A percentile compares a stretch with the other conserved stretches of the same genome.
These are phyloP conservation scores for Cerrena zonata DNA, from an alignment of 1,284 basidiomycete genomes.

Conservation along the genomic window DNA sequence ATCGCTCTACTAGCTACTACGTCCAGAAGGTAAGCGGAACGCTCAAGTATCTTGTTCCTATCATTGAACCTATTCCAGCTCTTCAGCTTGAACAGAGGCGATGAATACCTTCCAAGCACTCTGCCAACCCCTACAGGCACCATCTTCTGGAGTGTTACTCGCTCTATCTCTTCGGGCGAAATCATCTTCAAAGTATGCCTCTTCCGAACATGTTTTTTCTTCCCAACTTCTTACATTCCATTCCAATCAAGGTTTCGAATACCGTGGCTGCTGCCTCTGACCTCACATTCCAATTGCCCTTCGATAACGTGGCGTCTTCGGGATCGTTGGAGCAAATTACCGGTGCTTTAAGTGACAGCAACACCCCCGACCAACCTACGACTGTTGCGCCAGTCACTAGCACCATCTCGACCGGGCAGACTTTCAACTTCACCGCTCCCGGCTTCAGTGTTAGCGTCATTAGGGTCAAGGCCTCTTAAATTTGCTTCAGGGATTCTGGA, in stretches of 20 bases:
- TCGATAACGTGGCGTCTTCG: conserved; percentile 37
- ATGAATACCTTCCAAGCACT: conserved; percentile 59
- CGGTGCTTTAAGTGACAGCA: conserved; percentile 44
- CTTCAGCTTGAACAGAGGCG: conserved; percentile 56
- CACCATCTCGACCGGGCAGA: conserved; percentile 40
- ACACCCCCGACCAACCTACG: conserved; percentile 47
- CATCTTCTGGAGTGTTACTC: conserved; percentile 58
- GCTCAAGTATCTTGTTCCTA: too few species aligned
- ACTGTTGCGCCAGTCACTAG: conserved; percentile 41
- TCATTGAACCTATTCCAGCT: too few species aligned
- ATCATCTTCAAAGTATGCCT: conserved; percentile 54
- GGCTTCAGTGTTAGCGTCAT: conserved; percentile 56
- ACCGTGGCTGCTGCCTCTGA: conserved; percentile 34
- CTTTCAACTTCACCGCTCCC: conserved; percentile 53
- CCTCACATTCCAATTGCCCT: conserved; percentile 52
- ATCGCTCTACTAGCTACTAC: conserved; percentile 59
- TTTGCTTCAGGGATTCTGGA: too few species aligned
- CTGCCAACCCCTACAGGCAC: conserved; percentile 45
- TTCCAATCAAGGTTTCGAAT: conserved; percentile 46
- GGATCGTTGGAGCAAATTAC: conserved; percentile 45
- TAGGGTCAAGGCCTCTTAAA: conserved; percentile 26
- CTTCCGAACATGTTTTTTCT: neutral
- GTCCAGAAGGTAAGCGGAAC: conserved; percentile 48
- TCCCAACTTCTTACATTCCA: neutral
- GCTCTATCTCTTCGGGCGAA: conserved; percentile 35